Conservation (phyloP, 163 green algal genomes). For the Volvox carteri region DNA sequence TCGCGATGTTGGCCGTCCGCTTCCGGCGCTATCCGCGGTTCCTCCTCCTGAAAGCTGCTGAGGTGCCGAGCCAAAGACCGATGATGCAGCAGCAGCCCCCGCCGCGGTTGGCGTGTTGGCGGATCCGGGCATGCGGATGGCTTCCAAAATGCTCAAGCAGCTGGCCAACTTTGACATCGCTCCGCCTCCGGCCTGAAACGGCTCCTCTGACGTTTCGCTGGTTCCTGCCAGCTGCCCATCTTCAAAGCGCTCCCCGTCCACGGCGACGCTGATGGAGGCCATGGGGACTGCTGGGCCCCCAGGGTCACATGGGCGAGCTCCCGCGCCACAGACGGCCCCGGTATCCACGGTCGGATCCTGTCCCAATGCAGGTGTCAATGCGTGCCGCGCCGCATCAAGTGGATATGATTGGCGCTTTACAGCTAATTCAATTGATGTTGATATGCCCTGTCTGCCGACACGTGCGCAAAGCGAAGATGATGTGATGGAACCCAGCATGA, state of each 20-base stretch:
- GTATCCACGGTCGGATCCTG: background rate
- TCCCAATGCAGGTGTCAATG: background rate
- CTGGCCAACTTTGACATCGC: slow-evolving; percentile 32
- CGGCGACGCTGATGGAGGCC: background rate
- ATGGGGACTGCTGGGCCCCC: background rate
- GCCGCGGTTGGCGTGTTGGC: background rate
- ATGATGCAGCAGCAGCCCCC: background rate
- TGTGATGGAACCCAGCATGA: no score
- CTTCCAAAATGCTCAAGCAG: slow-evolving; percentile 52
- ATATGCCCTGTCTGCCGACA: no score
- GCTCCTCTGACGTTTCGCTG: slow-evolving; percentile 32
- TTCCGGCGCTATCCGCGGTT: background rate
- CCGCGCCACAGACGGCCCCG: background rate
- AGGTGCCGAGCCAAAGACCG: background rate
- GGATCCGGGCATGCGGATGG: slow-evolving; percentile 27
- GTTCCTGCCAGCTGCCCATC: slow-evolving; percentile 7
- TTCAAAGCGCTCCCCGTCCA: background rate
- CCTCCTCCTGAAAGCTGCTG: background rate
- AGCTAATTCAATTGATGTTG: no score
- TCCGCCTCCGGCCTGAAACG: background rate
- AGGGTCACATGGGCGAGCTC: background rate
- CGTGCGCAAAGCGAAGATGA: no score
- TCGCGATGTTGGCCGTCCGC: background rate
- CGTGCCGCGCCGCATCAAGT: no score
- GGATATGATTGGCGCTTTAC: no score